phyloP scores from a whole-genome alignment of 495 filamentous ascomycete species.

The Daldinia decipiens region DNA sequence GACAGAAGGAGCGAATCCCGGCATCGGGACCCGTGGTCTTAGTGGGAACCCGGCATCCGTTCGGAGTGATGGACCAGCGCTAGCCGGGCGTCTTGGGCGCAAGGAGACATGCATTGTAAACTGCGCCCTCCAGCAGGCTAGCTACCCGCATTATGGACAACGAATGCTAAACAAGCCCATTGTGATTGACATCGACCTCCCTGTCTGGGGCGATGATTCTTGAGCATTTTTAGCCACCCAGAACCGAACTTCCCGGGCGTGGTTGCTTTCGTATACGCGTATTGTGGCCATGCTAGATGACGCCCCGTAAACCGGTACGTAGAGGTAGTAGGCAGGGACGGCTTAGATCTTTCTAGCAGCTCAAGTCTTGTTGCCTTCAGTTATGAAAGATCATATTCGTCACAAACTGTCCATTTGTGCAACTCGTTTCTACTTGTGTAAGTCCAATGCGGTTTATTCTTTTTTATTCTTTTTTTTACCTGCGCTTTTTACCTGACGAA shows the following conservation, averaged over 20 bases:
- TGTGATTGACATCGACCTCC: conserved; percentile 79
- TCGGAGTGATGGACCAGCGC: conserved; percentile 55
- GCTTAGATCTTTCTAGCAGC: background rate
- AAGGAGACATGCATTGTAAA: conserved; percentile 82
- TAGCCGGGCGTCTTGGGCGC: conserved; percentile 58
- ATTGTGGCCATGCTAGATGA: conserved; percentile 24
- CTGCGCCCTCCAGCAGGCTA: conserved; percentile 74
- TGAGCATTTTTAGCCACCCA: conserved; percentile 25
- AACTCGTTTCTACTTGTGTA: conserved; percentile 2
- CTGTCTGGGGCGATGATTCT: conserved; percentile 57
- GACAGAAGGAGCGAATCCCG: conserved; percentile 33
- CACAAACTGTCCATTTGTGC: background rate
- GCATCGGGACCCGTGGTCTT: conserved; percentile 49
- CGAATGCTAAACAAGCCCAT: conserved; percentile 78
- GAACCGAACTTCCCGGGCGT: conserved; percentile 25
- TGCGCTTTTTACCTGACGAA: background rate
- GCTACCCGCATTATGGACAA: conserved; percentile 67
- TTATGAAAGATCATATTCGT: conserved; percentile 12
- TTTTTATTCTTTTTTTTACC: conserved; percentile 13
- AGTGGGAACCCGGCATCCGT: conserved; percentile 50
- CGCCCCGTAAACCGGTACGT: conserved; percentile 10
- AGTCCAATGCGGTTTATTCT: background rate
- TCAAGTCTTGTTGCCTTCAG: conserved; percentile 4
- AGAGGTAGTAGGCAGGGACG: background rate
- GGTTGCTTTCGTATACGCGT: conserved; percentile 10